Evolutionary conservation across 2,329 filamentous ascomycete genomes (phyloP), one percentile per base, ranked within the genome.

Genomic region (Magnaporthiopsis poae): DNA sequence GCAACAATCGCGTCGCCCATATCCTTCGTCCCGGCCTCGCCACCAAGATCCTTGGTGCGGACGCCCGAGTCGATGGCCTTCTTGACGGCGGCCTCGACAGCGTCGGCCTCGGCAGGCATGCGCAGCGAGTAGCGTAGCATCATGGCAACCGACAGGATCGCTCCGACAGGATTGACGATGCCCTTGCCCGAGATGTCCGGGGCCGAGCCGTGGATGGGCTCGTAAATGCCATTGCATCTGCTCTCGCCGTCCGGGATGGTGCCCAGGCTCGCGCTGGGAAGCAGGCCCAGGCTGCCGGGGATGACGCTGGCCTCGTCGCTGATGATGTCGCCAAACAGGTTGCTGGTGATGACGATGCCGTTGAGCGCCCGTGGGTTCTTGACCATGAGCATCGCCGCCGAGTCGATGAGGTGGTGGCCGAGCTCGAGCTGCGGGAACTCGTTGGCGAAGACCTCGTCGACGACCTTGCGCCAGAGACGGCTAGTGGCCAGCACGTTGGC

Each of bases 201-300:
- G 27, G 94, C 94, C 62, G 91, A 95, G 92, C 91, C 93, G 77
- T 99, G 94, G 73, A 99, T 98, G 33, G 94, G 94, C 84, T 98
- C 94, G 77, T 96, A 99, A 74, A 98, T 96, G 72, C 92, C 94
- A 76, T 96, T 96, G 75, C 93, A 91, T 76, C 86, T 88, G 72
- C 82, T 85, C 82, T 92, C 90, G 66, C 91, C 91, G 76, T 96
- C 92, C 0, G 94, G 94, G 68, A 96, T 87, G 60, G 90, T 91
- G 70, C 88, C 90, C 75, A 98, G 80, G 78, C 90, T 95, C 15
- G 94, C 94, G 76, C 90, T 94, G 33, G 94, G 94, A 71, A 96
- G 80, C 70, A 98, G 81, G 36, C 95, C 94, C 72, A 98, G 86
- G 73, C 88, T 92, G 21, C 94, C 94, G 3, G 94, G 92, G 72